Evolutionary conservation across 1,284 basidiomycete genomes (phyloP), one percentile per base, ranked within the genome.

Genomic region (Sphaerobolus stellatus): DNA sequence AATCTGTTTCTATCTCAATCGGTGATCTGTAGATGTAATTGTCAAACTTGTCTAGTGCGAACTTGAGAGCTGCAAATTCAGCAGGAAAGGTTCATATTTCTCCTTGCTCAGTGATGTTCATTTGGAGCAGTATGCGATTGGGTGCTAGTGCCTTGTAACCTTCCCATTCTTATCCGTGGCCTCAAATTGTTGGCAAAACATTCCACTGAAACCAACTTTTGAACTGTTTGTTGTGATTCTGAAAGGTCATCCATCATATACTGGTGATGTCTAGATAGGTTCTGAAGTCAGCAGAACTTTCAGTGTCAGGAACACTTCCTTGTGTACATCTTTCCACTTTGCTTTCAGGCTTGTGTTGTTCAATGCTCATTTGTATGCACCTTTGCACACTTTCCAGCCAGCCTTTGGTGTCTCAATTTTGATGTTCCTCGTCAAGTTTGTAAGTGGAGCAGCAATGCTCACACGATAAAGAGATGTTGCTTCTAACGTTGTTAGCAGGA

Each of bases 201-300:
- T 62, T 2, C 61, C 71, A 1, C 65, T 71, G 55, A 73, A 72
- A 2, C 65, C 70, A 18, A 65, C 59, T 34, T 64, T 66, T 6
- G 65, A 72, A 0, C 70, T 69, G 46, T 75, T 72, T 1, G 68
- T 70, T 0, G 71, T 72, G 20, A 75, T 40, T 0, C 68, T 63
- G 59, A 74, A 75, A 1, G 62, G 60, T 2, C 65, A 58, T 2
- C n/a, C n/a, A n/a, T 71, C 72, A 48, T 73, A 62, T 67, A 30
- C 48, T 50, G 16, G 69, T 64, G 11, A 54, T 58, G 27, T 52
- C 22, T 71, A 54, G 0, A 74, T 57, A 4, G 72, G 73, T 28
- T 71, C 66, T 16, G 60, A 58, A 11, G 64, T 63, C 2, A 73
- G 56, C 1, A 52, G 34, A 2, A 50, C 45, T 50, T 74, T 73